Evolutionary conservation across 441 rosid species (phyloP).

Genomic region (Pelargonium fulgidum): DNA sequence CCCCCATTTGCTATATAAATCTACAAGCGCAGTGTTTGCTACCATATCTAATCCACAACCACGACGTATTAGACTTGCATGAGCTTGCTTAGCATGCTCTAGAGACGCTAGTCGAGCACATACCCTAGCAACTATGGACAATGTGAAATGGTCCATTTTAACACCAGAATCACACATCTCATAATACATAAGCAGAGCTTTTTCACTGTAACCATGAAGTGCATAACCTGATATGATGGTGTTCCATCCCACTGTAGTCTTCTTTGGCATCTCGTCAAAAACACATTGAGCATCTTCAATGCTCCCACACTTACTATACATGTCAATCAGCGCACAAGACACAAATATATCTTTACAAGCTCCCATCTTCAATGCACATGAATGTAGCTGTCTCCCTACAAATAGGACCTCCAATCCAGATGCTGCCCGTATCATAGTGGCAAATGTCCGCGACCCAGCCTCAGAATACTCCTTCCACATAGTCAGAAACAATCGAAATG

Average conservation of each 20-base stretch:
- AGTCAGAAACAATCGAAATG: conserved; percentile 49
- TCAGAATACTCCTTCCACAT: conserved; percentile 79
- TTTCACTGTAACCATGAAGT: conserved; percentile 73
- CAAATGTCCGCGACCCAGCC: conserved; percentile 44
- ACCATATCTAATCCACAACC: conserved; percentile 71
- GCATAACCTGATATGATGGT: conserved; percentile 68
- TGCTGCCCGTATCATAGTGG: conserved; percentile 61
- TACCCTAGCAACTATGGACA: conserved; percentile 61
- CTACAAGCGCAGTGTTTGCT: conserved; percentile 73
- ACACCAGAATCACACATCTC: conserved; percentile 72
- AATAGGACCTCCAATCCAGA: conserved; percentile 52
- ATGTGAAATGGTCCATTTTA: conserved; percentile 67
- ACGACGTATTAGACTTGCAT: conserved; percentile 55
- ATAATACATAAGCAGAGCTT: conserved; percentile 60
- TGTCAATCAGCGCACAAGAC: conserved; percentile 69
- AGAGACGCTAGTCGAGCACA: conserved; percentile 68
- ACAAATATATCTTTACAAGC: conserved; percentile 43
- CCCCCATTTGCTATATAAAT: conserved; percentile 96
- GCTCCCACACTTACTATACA: conserved; percentile 85
- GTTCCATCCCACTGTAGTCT: conserved; percentile 80
- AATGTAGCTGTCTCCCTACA: conserved; percentile 64
- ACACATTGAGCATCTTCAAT: conserved; percentile 63
- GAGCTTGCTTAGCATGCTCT: conserved; percentile 75
- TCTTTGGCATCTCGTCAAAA: conserved; percentile 70
- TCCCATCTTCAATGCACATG: conserved; percentile 54